Base-by-base conservation (phyloP, 768 basidiomycete genomes). In the Grammothele lineata region DNA sequence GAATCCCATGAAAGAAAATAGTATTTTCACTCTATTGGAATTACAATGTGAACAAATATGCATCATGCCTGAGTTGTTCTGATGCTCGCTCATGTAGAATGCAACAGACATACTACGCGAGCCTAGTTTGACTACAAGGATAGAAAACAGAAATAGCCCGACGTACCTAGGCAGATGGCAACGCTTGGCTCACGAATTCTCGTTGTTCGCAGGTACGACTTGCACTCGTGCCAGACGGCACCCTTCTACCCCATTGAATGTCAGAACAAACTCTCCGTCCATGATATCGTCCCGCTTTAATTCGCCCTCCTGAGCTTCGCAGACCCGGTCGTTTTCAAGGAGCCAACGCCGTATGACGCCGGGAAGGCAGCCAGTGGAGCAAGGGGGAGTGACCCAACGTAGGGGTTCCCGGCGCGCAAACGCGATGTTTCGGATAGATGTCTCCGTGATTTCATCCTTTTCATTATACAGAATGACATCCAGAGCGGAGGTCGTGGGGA, bases 161-260 rank as follows among this genome's bases (percentile, higher is more conserved):
- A n/a, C n/a, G n/a, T n/a, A n/a, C n/a, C n/a, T n/a, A n/a, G n/a
- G n/a, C n/a, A n/a, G n/a, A n/a, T n/a, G n/a, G n/a, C n/a, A n/a
- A n/a, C n/a, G n/a, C n/a, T n/a, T n/a, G n/a, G n/a, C n/a, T n/a
- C n/a, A n/a, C n/a, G n/a, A n/a, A n/a, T n/a, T n/a, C n/a, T n/a
- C n/a, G n/a, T n/a, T n/a, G n/a, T n/a, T n/a, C n/a, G n/a, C n/a
- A n/a, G n/a, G n/a, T n/a, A n/a, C n/a, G n/a, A n/a, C n/a, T n/a
- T n/a, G n/a, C n/a, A n/a, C n/a, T n/a, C n/a, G 43, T 10, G 81
- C 87, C 24, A 87, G 55, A 26, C 75, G 72, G 63, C 85, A 87
- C 23, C 87, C 87, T 53, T 74, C 74, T 4, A 87, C 80, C 7
- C 80, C 82, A 57, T 91, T 91, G 60, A 81, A 85, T 27, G 87